A percentile compares a stretch with the other conserved stretches of the same genome.
Conservation (phyloP, 345 rosid species). For the Salix dunnii region DNA sequence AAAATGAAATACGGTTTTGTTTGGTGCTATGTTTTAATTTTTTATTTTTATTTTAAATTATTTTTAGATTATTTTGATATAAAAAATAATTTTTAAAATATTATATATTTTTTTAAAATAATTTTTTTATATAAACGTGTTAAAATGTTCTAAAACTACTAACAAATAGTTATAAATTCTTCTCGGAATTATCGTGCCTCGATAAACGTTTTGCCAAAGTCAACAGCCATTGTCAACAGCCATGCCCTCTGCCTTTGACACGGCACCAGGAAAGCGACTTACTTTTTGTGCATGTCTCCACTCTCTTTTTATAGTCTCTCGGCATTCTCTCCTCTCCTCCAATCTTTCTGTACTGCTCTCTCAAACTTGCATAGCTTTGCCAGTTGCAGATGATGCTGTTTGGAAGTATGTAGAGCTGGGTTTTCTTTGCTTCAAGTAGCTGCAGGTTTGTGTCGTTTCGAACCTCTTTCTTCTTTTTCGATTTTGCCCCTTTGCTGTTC, state of each 20-base stretch:
- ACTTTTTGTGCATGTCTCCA: background rate
- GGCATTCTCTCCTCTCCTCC: background rate
- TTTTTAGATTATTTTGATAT: too few relatives aligned
- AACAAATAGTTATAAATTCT: background rate
- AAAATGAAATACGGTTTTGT: too few relatives aligned
- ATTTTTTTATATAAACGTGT: too few relatives aligned
- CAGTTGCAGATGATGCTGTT: background rate
- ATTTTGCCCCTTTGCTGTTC: background rate
- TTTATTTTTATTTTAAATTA: too few relatives aligned
- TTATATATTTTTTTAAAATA: too few relatives aligned
- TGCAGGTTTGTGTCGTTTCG: background rate
- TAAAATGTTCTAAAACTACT: too few relatives aligned
- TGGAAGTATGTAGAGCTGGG: background rate
- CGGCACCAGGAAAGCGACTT: too few relatives aligned
- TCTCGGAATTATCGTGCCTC: background rate
- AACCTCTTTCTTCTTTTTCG: background rate
- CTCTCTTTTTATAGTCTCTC: background rate
- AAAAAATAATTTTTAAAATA: too few relatives aligned
- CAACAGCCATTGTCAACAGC: background rate
- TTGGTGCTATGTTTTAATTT: too few relatives aligned
- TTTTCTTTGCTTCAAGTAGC: background rate
- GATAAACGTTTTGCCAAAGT: background rate
- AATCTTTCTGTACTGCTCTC: background rate
- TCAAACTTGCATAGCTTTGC: background rate
- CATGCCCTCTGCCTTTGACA: background rate